phyloP scores from a whole-genome alignment of 352 stramenopile species.

The Phytophthora hibernalis region DNA sequence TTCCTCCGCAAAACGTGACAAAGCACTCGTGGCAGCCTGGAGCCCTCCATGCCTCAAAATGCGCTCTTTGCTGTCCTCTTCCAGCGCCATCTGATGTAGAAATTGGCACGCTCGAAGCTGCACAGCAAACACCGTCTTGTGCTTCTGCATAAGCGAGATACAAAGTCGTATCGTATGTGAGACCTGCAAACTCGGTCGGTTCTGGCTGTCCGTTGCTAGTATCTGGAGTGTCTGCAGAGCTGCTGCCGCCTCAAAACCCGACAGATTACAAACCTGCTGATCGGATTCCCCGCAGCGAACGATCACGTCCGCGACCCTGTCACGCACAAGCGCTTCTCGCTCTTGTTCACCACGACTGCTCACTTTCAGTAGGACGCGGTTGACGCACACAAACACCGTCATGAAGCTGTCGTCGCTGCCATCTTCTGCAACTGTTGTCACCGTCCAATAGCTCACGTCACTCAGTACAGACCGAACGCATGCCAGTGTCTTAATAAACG shows the following conservation, averaged over 20 bases:
- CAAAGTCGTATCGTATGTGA: constrained; percentile 39
- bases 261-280: constrained; percentile 13
- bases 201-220: constrained; percentile 51
- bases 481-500: constrained; percentile 51
- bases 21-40: constrained; percentile 37
- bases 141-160: constrained; percentile 45
- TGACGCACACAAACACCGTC: constrained; percentile 49
- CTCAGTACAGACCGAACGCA: constrained; percentile 49
- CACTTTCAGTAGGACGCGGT: constrained; percentile 54
- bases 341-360: constrained; percentile 55
- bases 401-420: constrained; percentile 21
- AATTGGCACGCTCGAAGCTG: constrained; percentile 71
- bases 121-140: constrained; percentile 37
- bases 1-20: constrained; percentile 47
- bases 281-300: constrained; percentile 33
- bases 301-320: constrained; percentile 48
- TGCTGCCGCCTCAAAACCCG: constrained; percentile 21
- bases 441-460: constrained; percentile 35
- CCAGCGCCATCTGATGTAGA: constrained; percentile 70
- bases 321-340: constrained; percentile 49
- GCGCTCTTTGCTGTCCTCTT: constrained; percentile 57
- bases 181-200: constrained; percentile 40
- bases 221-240: constrained; percentile 61
- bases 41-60: constrained; percentile 50
- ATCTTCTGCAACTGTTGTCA: neutral